These are phyloP conservation scores for Pseudodiploospora longispora DNA, from an alignment of 2,329 filamentous ascomycete species.

Conservation along the genomic window DNA sequence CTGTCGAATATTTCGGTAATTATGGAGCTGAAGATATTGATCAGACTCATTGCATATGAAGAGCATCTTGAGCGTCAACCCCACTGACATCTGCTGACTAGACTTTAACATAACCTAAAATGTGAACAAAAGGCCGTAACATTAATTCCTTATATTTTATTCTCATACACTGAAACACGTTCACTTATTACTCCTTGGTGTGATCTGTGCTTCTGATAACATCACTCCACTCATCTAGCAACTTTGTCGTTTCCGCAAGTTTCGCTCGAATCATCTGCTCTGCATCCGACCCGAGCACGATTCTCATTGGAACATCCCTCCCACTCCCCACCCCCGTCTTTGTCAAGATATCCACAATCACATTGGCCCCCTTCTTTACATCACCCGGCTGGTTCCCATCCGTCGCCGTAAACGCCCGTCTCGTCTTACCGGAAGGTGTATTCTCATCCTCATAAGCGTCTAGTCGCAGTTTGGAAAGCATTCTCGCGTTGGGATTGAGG, in stretches of 20 bases:
- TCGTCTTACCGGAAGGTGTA: conserved; percentile 19
- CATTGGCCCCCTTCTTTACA: conserved; percentile 41
- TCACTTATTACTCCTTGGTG: neutral
- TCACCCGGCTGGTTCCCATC: conserved; percentile 48
- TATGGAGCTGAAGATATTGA: no score
- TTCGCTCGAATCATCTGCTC: conserved; percentile 33
- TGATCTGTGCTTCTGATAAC: conserved; percentile 18
- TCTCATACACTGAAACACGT: neutral
- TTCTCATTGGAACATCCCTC: conserved; percentile 41
- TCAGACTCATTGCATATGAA: no score
- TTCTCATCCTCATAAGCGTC: conserved; percentile 23
- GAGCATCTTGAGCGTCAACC: no score
- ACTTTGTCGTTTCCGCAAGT: conserved; percentile 31
- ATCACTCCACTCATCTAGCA: conserved; percentile 42
- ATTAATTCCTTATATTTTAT: no score
- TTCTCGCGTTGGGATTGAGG: conserved; percentile 27
- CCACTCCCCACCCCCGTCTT: conserved; percentile 38
- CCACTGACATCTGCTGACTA: no score
- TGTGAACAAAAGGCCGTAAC: no score
- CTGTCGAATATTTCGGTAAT: no score
- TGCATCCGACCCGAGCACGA: conserved; percentile 47
- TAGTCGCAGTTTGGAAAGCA: conserved; percentile 19
- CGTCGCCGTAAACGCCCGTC: conserved; percentile 22
- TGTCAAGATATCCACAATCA: conserved; percentile 49
- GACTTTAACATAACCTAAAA: no score